phyloP scores from a whole-genome alignment of 495 filamentous ascomycete species.

The Elasticomyces elasticus region DNA sequence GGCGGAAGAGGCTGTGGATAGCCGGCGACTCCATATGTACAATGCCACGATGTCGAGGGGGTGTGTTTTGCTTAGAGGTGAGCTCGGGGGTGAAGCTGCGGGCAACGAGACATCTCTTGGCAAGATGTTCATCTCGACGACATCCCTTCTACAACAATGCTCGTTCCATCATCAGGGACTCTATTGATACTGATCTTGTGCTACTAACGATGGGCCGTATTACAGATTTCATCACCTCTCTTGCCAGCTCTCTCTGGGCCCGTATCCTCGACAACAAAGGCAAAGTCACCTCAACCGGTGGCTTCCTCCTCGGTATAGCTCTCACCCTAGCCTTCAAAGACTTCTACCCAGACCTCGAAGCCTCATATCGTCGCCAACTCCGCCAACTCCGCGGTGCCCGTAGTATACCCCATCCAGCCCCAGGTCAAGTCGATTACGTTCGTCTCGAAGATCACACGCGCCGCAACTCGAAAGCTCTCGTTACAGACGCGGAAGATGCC shows the following conservation, averaged over 20 bases:
- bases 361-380: conserved; percentile 43
- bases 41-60: not conserved
- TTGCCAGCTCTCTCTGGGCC: conserved; percentile 13
- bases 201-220: too few species aligned
- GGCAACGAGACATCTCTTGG: not conserved
- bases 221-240: conserved; percentile 9
- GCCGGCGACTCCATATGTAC: conserved; percentile 70
- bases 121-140: not conserved
- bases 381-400: conserved; percentile 9
- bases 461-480: conserved; percentile 4
- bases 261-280: conserved; percentile 17
- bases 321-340: conserved; percentile 67
- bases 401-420: conserved; percentile 11
- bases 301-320: conserved; percentile 64
- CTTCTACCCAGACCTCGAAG: conserved; percentile 58
- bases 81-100: not conserved
- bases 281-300: conserved; percentile 37
- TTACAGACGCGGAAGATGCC: not conserved
- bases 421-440: conserved; percentile 16
- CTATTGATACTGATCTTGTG: too few species aligned
- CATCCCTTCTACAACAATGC: not conserved
- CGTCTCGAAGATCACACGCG: conserved; percentile 44
- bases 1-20: conserved; percentile 67
- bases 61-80: not conserved
- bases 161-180: not conserved